phyloP scores from a whole-genome alignment of 129 eudicot genomes.

The Erigeron canadensis region DNA sequence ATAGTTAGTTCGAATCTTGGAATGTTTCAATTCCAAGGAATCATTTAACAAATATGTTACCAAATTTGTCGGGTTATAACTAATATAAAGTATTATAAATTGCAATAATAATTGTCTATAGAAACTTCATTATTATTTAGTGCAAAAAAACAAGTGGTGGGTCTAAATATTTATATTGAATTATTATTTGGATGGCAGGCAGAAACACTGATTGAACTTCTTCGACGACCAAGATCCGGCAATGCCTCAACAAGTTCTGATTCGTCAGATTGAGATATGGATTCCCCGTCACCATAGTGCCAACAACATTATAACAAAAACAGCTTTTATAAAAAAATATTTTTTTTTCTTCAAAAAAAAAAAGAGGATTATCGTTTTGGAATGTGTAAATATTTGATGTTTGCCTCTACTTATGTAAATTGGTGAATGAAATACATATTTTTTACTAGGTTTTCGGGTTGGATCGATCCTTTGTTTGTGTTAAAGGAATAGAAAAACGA shows the following conservation, averaged over 20 bases:
- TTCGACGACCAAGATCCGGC: slow-evolving; percentile 87
- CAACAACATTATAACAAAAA: slow-evolving; percentile 4
- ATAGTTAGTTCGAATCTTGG: slow-evolving; percentile 15
- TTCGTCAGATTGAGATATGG: slow-evolving; percentile 41
- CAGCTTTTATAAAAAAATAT: background rate
- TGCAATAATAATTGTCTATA: background rate
- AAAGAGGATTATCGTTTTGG: slow-evolving; percentile 1
- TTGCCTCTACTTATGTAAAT: slow-evolving; percentile 21
- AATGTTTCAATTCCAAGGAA: background rate
- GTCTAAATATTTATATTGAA: slow-evolving; percentile 12
- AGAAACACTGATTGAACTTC: slow-evolving; percentile 68
- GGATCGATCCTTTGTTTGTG: background rate
- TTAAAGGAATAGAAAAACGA: background rate
- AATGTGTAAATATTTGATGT: slow-evolving; percentile 26
- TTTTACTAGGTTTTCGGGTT: too few relatives aligned
- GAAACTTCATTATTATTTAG: slow-evolving; percentile 1
- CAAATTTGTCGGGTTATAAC: background rate
- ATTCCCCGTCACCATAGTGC: slow-evolving; percentile 14
- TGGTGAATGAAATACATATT: slow-evolving; percentile 23
- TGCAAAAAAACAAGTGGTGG: slow-evolving; percentile 12
- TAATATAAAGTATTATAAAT: background rate
- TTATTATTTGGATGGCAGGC: slow-evolving; percentile 54
- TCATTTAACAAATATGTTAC: background rate
- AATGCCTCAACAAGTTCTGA: slow-evolving; percentile 46
- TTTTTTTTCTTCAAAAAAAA: background rate